These are phyloP conservation scores for Schizochytrium sp. DNA, from an alignment of 108 stramenopile species.

Conservation along the genomic window DNA sequence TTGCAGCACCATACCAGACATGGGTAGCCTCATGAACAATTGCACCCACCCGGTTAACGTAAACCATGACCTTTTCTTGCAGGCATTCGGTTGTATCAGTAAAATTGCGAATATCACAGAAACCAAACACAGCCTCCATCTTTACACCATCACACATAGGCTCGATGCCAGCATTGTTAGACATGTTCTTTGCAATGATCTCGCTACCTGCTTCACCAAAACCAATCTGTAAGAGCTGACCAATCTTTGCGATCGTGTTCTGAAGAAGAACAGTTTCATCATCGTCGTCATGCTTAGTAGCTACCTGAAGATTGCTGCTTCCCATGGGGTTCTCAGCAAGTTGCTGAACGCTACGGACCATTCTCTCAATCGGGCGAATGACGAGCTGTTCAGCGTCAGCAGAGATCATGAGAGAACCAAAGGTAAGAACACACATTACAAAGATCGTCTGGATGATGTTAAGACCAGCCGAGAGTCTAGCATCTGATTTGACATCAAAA, in stretches of 20 bases:
- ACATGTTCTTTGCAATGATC: constrained; percentile 93
- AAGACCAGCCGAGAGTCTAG: constrained; percentile 70
- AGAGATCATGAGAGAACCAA: constrained; percentile 76
- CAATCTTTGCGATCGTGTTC: constrained; percentile 89
- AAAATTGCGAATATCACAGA: constrained; percentile 91
- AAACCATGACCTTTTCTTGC: constrained; percentile 91
- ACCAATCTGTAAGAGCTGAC: constrained; percentile 90
- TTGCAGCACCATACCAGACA: constrained; percentile 90
- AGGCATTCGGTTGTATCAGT: constrained; percentile 83
- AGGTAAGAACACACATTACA: constrained; percentile 77
- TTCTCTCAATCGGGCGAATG: constrained; percentile 82
- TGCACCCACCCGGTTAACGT: constrained; percentile 92
- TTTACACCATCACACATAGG: constrained; percentile 88
- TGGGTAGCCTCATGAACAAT: constrained; percentile 91
- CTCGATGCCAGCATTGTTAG: constrained; percentile 81
- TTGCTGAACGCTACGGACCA: constrained; percentile 77
- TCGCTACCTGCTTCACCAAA: constrained; percentile 97
- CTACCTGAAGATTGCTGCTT: background rate
- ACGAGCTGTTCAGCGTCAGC: constrained; percentile 80
- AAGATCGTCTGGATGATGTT: constrained; percentile 77
- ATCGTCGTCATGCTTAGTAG: constrained; percentile 2
- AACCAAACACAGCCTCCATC: constrained; percentile 92
- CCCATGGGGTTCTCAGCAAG: constrained; percentile 79
- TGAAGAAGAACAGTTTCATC: constrained; percentile 91
- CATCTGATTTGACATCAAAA: constrained; percentile 71